Conservation (phyloP, 148 eudicot species). For the Euryodendron excelsum region DNA sequence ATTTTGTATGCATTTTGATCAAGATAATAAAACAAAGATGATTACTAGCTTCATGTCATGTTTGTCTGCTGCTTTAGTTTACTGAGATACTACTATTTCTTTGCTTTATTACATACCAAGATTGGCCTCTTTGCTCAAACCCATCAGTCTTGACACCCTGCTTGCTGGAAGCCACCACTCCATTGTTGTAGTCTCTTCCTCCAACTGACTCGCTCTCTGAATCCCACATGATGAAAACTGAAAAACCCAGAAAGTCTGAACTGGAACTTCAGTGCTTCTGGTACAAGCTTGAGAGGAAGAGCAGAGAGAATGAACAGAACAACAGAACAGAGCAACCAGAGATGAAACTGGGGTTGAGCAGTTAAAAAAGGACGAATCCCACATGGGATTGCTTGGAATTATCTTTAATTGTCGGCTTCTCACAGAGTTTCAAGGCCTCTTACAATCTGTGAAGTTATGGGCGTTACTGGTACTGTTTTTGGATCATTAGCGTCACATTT, state of each 20-base stretch:
- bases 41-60: background rate
- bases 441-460: conserved; percentile 48
- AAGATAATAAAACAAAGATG: background rate
- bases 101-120: conserved; percentile 55
- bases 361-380: conserved; percentile 25
- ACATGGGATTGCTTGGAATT: conserved; percentile 66
- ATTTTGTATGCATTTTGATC: background rate
- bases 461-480: conserved; percentile 25
- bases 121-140: conserved; percentile 90
- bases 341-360: conserved; percentile 7
- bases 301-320: background rate
- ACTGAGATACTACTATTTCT: background rate
- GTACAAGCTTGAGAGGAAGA: conserved; percentile 1
- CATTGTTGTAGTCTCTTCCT: conserved; percentile 67
- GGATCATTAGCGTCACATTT: conserved; percentile 16
- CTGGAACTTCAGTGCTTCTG: background rate
- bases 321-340: conserved; percentile 20
- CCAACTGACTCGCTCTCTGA: conserved; percentile 67
- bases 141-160: conserved; percentile 77
- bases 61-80: background rate
- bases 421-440: conserved; percentile 11
- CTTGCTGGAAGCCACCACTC: conserved; percentile 52
- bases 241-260: conserved; percentile 6
- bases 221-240: conserved; percentile 63
- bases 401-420: conserved; percentile 39